Conservation (phyloP, 345 rosid species). For the Eutrema japonicum region DNA sequence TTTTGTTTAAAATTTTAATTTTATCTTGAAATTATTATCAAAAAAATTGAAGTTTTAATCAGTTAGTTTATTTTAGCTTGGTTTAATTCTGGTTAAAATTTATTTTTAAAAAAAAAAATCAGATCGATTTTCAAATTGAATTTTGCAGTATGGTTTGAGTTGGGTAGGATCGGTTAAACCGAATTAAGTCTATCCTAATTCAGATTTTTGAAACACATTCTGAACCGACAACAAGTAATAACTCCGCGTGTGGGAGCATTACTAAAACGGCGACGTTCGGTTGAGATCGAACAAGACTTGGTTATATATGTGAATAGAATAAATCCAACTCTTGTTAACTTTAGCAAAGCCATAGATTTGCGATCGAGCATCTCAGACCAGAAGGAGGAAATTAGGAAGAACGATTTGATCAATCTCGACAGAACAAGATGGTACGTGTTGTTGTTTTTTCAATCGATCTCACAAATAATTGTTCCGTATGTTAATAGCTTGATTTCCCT, state of each 20-base stretch:
- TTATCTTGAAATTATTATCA: too few relatives aligned
- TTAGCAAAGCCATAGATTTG: constrained; percentile 16
- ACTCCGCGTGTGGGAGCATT: neutral
- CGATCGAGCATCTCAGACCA: constrained; percentile 7
- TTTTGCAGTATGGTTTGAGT: neutral
- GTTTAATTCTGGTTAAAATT: too few relatives aligned
- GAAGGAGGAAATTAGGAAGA: constrained; percentile 7
- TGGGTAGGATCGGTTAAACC: neutral
- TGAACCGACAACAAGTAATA: neutral
- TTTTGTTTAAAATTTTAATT: too few relatives aligned
- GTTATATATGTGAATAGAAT: neutral
- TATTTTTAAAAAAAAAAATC: neutral
- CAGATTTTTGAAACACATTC: neutral
- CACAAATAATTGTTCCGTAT: neutral
- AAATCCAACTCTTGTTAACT: neutral
- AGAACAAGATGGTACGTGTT: constrained; percentile 38
- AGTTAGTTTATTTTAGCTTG: too few relatives aligned
- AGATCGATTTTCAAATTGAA: neutral
- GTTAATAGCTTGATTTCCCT: constrained; percentile 19
- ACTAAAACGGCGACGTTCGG: constrained; percentile 20
- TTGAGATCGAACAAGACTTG: neutral
- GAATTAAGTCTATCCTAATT: neutral
- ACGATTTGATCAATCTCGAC: constrained; percentile 31
- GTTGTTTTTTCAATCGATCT: constrained; percentile 3
- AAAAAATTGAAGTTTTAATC: too few relatives aligned